Percentiles rank a stretch among this genome's conserved stretches.
phyloP scores from a whole-genome alignment of 306 rosid genomes.

The Glycine soja region DNA sequence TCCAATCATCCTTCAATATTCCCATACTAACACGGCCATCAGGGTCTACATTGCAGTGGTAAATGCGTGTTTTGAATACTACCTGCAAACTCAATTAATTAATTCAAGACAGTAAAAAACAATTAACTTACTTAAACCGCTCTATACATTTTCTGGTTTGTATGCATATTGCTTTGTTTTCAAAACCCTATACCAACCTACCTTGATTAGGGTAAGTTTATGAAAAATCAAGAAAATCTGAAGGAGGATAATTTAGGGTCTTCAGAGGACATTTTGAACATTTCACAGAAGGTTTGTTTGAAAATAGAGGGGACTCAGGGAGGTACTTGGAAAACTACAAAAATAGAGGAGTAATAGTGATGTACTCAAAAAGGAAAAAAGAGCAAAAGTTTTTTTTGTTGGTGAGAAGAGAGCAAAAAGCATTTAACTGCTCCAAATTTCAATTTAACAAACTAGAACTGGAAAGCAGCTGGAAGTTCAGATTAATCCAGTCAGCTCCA shows the following conservation, averaged over 20 bases:
- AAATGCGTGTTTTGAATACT: conserved; percentile 83
- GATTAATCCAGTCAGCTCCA: neutral
- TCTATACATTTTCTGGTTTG: neutral
- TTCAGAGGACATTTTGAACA: conserved; percentile 31
- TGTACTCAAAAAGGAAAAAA: neutral
- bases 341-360: neutral
- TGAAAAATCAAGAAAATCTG: conserved; percentile 4
- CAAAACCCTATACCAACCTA: conserved; percentile 9
- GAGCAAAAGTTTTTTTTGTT: neutral
- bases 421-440: conserved; percentile 5
- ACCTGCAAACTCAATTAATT: conserved; percentile 62
- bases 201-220: conserved; percentile 8
- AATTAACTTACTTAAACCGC: conserved; percentile 6
- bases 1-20: conserved; percentile 87
- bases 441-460: conserved; percentile 1
- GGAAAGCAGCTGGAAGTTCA: conserved; percentile 6
- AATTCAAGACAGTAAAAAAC: conserved; percentile 30
- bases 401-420: neutral
- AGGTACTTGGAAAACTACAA: conserved; percentile 3
- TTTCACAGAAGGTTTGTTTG: neutral
- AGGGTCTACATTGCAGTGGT: conserved; percentile 84
- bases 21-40: conserved; percentile 69
- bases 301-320: neutral
- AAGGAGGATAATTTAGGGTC: conserved; percentile 12
- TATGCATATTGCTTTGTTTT: neutral